phyloP scores from a whole-genome alignment of 2,329 filamentous ascomycete species.

The Pseudomassariella vexata region DNA sequence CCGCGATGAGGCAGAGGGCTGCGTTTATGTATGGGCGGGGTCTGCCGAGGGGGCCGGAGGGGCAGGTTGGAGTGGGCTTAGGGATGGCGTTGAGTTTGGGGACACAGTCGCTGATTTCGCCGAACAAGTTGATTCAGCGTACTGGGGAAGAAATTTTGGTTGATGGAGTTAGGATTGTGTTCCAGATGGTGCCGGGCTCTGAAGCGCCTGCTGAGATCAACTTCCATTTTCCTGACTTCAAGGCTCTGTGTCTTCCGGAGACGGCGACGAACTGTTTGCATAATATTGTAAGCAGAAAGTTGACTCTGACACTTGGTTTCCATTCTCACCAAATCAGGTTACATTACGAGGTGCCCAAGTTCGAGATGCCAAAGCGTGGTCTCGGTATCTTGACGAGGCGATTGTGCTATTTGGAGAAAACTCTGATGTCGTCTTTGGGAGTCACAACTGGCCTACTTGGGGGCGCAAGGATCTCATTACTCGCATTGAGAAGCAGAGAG shows the following conservation, averaged over 20 bases:
- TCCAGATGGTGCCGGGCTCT: slow-evolving; percentile 33
- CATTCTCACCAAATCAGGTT: too few species aligned
- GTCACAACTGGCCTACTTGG: slow-evolving; percentile 38
- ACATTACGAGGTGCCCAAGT: slow-evolving; percentile 35
- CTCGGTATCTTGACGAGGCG: slow-evolving; percentile 29
- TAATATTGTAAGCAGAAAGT: slow-evolving; percentile 32
- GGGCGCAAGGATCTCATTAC: slow-evolving; percentile 17
- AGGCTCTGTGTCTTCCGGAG: slow-evolving; percentile 31
- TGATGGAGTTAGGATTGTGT: slow-evolving; percentile 30
- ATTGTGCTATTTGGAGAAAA: slow-evolving; percentile 26
- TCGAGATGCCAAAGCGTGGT: slow-evolving; percentile 33
- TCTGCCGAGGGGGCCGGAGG: slow-evolving; percentile 20
- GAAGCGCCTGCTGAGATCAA: slow-evolving; percentile 37
- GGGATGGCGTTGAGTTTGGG: slow-evolving; percentile 26
- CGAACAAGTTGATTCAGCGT: slow-evolving; percentile 22
- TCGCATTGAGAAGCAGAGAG: slow-evolving; percentile 28
- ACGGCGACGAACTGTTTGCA: slow-evolving; percentile 32
- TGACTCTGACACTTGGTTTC: too few species aligned
- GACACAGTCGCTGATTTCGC: slow-evolving; percentile 29
- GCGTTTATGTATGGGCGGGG: slow-evolving; percentile 33
- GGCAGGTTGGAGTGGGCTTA: slow-evolving; percentile 31
- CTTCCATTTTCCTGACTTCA: slow-evolving; percentile 30
- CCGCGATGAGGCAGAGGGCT: slow-evolving; percentile 30
- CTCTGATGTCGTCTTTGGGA: slow-evolving; percentile 28
- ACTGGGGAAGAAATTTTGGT: slow-evolving; percentile 24